Base-by-base conservation (phyloP, 108 stramenopile species). In the Poteriospumella lacustris region DNA sequence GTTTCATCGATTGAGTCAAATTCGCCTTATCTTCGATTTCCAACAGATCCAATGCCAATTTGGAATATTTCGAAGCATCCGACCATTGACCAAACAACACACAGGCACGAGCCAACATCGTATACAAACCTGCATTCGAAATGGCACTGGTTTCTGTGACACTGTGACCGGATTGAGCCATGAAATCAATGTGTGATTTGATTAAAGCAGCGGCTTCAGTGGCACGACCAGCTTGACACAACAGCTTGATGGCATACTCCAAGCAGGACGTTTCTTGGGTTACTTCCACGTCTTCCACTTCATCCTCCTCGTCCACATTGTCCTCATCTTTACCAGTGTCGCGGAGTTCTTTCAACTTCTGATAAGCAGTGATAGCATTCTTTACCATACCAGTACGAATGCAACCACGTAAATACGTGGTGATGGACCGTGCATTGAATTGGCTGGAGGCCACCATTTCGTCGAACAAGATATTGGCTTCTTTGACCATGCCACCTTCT, bases 161-260 rank as follows among this genome's bases (percentile, higher is more conserved):
- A 52, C 47, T 52, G 47, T 52, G 47, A 52, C 47, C 47, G 47
- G 47, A 52, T 52, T 52, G 47, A 52, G 47, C 47, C 47, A 52
- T 52, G 47, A 52, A 52, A 52, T 52, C 47, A 52, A 52, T 52
- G 47, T 52, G 47, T 52, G 47, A 52, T 52, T 52, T 52, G 47
- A 52, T 52, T 52, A 52, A 52, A 52, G 47, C 47, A 52, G 47
- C 47, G 47, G 47, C 47, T 52, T 52, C 47, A 52, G 47, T 52
- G 47, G 47, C 47, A 52, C 47, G 47, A 52, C 47, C 47, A 52
- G 47, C 47, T 52, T 52, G 47, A 52, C 47, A 52, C 47, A 52
- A 52, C 47, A 52, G 47, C 47, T 52, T 52, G 47, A 52, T 52
- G 47, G 47, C 47, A 52, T 52, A 52, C 47, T 52, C 47, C 47